phyloP scores from a whole-genome alignment of 1,139 yeast genomes.

The Petasospora rhodanensis region DNA sequence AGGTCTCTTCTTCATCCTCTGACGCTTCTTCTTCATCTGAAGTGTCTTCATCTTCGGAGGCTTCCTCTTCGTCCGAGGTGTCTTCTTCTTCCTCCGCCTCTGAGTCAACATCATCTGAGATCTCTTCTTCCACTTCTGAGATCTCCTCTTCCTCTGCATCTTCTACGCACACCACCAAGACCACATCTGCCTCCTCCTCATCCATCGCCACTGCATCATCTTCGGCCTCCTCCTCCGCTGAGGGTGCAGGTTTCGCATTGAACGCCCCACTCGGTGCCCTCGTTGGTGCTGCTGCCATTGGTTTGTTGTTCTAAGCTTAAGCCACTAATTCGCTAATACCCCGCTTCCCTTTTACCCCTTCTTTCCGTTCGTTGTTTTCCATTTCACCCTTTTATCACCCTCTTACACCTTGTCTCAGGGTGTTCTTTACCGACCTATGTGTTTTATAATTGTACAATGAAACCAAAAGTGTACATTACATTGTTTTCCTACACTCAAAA shows the following conservation, averaged over 20 bases:
- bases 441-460: too few relatives aligned
- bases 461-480: too few relatives aligned
- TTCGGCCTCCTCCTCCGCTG: conserved; percentile 3
- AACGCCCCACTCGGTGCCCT: conserved; percentile 29
- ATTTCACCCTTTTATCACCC: too few relatives aligned
- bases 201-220: conserved; percentile 4
- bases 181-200: conserved; percentile 11
- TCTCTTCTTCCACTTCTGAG: conserved; percentile 3
- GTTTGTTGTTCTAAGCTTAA: conserved; percentile 20
- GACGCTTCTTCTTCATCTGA: conserved; percentile 10
- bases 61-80: conserved; percentile 8
- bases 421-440: too few relatives aligned
- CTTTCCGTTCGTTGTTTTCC: too few relatives aligned
- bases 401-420: too few relatives aligned
- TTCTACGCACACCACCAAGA: too few relatives aligned
- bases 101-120: conserved; percentile 3
- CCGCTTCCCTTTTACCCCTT: too few relatives aligned
- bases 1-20: conserved; percentile 11
- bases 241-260: conserved; percentile 30
- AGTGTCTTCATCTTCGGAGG: conserved; percentile 11
- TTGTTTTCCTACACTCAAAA: too few relatives aligned
- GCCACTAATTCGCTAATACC: too few relatives aligned
- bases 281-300: conserved; percentile 28
- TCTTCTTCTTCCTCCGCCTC: conserved; percentile 5
- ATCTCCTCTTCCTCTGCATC: conserved; percentile 8